These are phyloP conservation scores for Calonectria multiphialidica DNA, from an alignment of 2,329 filamentous ascomycete genomes.

Conservation along the genomic window DNA sequence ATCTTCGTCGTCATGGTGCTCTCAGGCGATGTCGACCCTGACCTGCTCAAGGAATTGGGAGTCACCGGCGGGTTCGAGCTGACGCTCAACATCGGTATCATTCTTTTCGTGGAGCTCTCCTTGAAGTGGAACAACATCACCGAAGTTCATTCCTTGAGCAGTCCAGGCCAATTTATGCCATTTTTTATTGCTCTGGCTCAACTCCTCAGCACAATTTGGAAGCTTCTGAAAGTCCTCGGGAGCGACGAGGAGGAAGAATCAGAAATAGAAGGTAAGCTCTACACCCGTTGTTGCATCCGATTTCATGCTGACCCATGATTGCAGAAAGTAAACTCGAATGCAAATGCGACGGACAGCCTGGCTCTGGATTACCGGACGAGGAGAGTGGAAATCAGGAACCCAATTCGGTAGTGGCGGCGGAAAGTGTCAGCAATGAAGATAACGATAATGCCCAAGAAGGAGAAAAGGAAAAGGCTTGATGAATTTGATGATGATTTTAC, in stretches of 20 bases:
- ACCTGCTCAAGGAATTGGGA: slow-evolving; percentile 1
- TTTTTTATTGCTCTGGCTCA: background rate
- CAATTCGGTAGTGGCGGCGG: too few species aligned
- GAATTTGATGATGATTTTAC: background rate
- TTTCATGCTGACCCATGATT: background rate
- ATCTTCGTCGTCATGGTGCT: slow-evolving; percentile 1
- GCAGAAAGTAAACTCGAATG: background rate
- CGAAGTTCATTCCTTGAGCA: slow-evolving; percentile 1
- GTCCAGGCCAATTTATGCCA: background rate
- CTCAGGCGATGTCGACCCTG: background rate
- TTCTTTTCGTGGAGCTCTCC: slow-evolving; percentile 11
- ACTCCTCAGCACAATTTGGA: background rate
- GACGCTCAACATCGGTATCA: slow-evolving; percentile 19
- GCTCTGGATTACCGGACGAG: background rate
- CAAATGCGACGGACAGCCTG: too few species aligned
- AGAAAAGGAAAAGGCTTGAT: background rate
- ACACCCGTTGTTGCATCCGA: background rate
- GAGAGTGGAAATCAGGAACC: too few species aligned
- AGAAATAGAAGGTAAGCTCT: background rate
- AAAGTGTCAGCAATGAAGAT: background rate
- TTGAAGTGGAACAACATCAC: slow-evolving; percentile 17
- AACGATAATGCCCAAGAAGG: background rate
- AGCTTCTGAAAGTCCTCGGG: background rate
- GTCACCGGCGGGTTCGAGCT: background rate
- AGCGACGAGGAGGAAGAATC: background rate